Percentiles rank a stretch among this genome's conserved stretches.
Conservation (phyloP, 345 rosid species). For the Sisymbrium irio region DNA sequence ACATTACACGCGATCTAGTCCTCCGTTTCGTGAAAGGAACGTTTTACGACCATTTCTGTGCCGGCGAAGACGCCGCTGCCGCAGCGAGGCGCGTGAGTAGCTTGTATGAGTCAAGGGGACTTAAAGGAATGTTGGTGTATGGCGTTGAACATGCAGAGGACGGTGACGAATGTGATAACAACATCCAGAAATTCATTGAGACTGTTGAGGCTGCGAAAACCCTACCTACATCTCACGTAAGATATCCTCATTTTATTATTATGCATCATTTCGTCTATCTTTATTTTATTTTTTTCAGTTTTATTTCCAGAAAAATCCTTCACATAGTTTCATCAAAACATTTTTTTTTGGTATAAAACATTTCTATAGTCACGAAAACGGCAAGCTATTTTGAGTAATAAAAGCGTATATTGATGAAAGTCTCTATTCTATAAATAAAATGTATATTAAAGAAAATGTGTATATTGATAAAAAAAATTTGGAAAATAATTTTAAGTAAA, state of each 20-base stretch:
- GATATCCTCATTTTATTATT: conserved; percentile 13
- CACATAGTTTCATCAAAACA: not conserved
- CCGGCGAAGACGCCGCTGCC: conserved; percentile 53
- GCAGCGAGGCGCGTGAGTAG: conserved; percentile 40
- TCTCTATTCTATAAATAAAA: not conserved
- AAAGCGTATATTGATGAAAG: not conserved
- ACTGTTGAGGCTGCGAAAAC: conserved; percentile 56
- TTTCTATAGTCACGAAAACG: not conserved
- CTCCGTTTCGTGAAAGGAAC: conserved; percentile 43
- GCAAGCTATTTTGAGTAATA: not conserved
- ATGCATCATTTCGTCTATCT: not conserved
- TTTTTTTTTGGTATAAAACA: not conserved
- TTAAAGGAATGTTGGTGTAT: conserved; percentile 70
- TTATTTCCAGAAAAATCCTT: not conserved
- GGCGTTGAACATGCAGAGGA: conserved; percentile 69
- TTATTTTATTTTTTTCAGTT: not conserved
- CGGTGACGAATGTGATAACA: conserved; percentile 52
- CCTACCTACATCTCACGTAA: conserved; percentile 66
- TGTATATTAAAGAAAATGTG: not conserved
- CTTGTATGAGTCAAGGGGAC: conserved; percentile 50
- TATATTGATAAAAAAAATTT: not conserved
- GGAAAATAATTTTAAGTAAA: too few species aligned
- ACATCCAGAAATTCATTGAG: conserved; percentile 50
- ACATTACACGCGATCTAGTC: conserved; percentile 41
- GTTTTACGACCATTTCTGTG: conserved; percentile 83